Evolutionary conservation across 257 asterid genomes (phyloP).

Genomic region (Leptodermis oblonga): DNA sequence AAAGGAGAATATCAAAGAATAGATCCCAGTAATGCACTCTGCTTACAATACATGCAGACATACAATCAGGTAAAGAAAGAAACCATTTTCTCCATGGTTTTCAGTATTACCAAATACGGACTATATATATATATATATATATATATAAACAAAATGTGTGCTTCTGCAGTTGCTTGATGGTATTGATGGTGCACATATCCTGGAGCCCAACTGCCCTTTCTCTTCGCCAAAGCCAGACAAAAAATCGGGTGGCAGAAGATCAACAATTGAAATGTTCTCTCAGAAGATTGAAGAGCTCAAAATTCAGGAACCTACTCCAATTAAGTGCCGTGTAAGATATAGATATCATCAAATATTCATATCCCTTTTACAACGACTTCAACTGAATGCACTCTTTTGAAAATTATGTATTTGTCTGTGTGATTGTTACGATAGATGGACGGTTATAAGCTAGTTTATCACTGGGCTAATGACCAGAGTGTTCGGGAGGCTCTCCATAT

Average conservation of each 20-base stretch:
- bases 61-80: slow-evolving; percentile 19
- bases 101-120: neutral
- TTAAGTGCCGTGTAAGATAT: slow-evolving; percentile 20
- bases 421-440: slow-evolving; percentile 15
- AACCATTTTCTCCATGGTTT: neutral
- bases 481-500: slow-evolving; percentile 36
- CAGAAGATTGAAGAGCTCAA: slow-evolving; percentile 10
- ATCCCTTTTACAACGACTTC: neutral
- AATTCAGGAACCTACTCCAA: neutral
- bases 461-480: slow-evolving; percentile 31
- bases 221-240: slow-evolving; percentile 9
- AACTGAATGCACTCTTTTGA: neutral
- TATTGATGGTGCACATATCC: neutral
- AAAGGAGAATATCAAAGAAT: slow-evolving; percentile 19
- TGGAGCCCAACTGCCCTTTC: slow-evolving; percentile 23
- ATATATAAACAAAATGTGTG: neutral
- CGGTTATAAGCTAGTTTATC: slow-evolving; percentile 16
- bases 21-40: slow-evolving; percentile 21
- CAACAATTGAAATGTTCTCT: slow-evolving; percentile 4
- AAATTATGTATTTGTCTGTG: neutral
- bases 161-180: slow-evolving; percentile 18
- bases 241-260: slow-evolving; percentile 10
- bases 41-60: slow-evolving; percentile 18
- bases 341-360: neutral
- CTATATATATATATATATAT: too few relatives aligned